Conservation (phyloP, 2,329 filamentous ascomycete genomes). For the Knoxdaviesia capensis region DNA sequence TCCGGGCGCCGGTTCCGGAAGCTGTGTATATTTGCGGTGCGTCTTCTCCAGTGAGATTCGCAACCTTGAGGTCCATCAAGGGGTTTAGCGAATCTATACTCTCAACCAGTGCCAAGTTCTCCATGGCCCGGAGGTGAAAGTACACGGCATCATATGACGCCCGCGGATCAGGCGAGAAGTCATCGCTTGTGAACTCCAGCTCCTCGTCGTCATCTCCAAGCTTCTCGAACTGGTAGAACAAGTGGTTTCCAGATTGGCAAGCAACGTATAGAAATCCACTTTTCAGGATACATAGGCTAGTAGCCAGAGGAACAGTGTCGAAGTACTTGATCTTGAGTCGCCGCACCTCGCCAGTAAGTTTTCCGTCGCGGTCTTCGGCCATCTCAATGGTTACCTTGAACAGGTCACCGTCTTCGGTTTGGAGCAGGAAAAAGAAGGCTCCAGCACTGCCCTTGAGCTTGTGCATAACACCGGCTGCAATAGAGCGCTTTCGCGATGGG, state of each 20-base stretch:
- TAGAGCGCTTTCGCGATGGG: conserved; percentile 69
- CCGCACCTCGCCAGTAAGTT: conserved; percentile 62
- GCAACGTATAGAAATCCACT: conserved; percentile 89
- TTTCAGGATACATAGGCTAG: conserved; percentile 79
- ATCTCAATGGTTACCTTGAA: conserved; percentile 95
- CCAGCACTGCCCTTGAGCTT: conserved; percentile 66
- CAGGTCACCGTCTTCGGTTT: conserved; percentile 93
- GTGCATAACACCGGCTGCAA: conserved; percentile 89
- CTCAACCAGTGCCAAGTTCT: conserved; percentile 72
- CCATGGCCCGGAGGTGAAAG: conserved; percentile 60
- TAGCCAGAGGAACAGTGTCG: conserved; percentile 79
- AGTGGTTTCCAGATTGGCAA: conserved; percentile 79
- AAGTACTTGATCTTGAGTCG: conserved; percentile 92
- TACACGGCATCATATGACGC: conserved; percentile 60
- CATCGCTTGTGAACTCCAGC: conserved; percentile 64
- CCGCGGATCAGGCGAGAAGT: conserved; percentile 56
- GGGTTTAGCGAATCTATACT: conserved; percentile 80
- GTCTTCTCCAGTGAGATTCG: conserved; percentile 78
- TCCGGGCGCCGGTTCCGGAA: conserved; percentile 72
- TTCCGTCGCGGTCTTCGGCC: conserved; percentile 59
- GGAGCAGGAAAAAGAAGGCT: conserved; percentile 91
- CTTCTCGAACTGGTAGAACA: conserved; percentile 94
- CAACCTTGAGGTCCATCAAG: conserved; percentile 75
- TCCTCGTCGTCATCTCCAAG: conserved; percentile 91
- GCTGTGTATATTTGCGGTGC: conserved; percentile 92